Evolutionary conservation across 805 yeast species (phyloP), one percentile per base, ranked within the genome.

Genomic region (Saccharomycopsis sp.): DNA sequence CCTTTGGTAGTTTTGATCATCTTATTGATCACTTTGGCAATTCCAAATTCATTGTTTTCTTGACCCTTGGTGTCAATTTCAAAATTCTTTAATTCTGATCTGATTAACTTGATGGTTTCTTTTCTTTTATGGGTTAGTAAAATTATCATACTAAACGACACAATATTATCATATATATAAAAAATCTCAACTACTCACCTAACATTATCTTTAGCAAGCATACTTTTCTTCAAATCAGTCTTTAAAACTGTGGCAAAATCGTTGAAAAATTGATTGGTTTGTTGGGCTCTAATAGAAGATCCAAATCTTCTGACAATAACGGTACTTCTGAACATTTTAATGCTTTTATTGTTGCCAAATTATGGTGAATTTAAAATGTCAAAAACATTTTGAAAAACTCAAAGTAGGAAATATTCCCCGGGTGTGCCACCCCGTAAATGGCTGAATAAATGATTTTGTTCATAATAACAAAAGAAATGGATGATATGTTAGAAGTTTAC

Each of bases 1-100:
- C 72, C 74, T 21, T 48, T 51, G 46, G 81, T 63, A 49, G 74
- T 75, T 18, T 61, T 58, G 25, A 73, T 58, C 48, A 73, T 55
- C 41, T 70, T 72, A 17, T 62, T 54, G 46, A 64, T 60, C 2
- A 59, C 47, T 25, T 62, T 66, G 34, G 51, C 57, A 3, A 67
- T 45, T n/a, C 52, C 44, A 39, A 57, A 62, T 41, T 64, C 70
- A 31, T 57, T 56, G 33, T 57, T 54, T 27, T 57, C 52, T 1
- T 48, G 34, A 3, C 49, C 55, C 25, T 62, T 59, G 10, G 54
- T 56, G 26, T 63, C 69, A 28, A 67, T 62, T 40, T 64, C 68
- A 36, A 57, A 58, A 54, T 69, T 69, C 51, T 69, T 69, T 44
- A 70, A 58, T 3, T 59, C 53, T 13, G 72, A 58, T 29, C 69